Evolutionary conservation across 2,329 filamentous ascomycete genomes (phyloP).

Genomic region (Aureobasidium zeae): DNA sequence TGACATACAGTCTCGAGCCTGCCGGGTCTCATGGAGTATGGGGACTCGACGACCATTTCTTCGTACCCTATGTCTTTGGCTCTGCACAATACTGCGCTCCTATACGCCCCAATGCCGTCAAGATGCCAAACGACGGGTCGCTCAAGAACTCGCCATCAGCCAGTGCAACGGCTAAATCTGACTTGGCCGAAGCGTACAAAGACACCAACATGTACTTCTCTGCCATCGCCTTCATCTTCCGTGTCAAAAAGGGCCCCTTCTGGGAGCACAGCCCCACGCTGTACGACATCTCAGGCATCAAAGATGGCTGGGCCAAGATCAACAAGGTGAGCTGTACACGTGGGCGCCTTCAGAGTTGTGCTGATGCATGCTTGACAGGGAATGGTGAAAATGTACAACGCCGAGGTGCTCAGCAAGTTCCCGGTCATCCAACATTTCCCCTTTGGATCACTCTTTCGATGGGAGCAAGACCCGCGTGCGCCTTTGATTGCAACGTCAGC

Average conservation of each 20-base stretch:
- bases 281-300: slow-evolving; percentile 87
- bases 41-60: slow-evolving; percentile 96
- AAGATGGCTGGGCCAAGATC: slow-evolving; percentile 90
- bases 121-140: slow-evolving; percentile 65
- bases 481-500: slow-evolving; percentile 20
- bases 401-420: slow-evolving; percentile 91
- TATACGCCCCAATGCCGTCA: slow-evolving; percentile 33
- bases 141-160: slow-evolving; percentile 59
- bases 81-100: slow-evolving; percentile 74
- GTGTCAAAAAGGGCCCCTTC: slow-evolving; percentile 92
- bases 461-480: slow-evolving; percentile 38
- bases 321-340: slow-evolving; percentile 45
- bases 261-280: slow-evolving; percentile 90
- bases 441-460: slow-evolving; percentile 42
- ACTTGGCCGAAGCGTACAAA: slow-evolving; percentile 34
- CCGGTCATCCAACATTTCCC: slow-evolving; percentile 91
- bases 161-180: slow-evolving; percentile 47
- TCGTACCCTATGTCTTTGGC: slow-evolving; percentile 88
- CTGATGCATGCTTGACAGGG: slow-evolving; percentile 44
- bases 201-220: slow-evolving; percentile 70
- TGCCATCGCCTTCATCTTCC: slow-evolving; percentile 92
- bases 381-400: slow-evolving; percentile 99
- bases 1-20: slow-evolving; percentile 86
- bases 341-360: background rate
- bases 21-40: slow-evolving; percentile 95